Evolutionary conservation across 805 yeast genomes (phyloP).

Genomic region (Torulaspora gathmanii): DNA sequence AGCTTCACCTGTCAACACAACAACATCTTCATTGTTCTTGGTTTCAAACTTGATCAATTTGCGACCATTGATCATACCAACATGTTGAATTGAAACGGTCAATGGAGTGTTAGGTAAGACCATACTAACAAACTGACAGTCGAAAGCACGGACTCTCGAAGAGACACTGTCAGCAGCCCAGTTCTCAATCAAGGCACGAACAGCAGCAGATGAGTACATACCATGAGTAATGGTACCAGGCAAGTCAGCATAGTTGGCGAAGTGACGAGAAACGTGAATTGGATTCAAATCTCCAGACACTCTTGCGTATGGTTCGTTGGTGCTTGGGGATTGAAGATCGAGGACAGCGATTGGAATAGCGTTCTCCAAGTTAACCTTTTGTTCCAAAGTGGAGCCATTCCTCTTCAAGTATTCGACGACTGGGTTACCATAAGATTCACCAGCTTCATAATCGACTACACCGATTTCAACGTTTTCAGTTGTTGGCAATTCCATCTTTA

Average conservation of each 20-base stretch:
- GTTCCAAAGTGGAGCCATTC: constrained; percentile 90
- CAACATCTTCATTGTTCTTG: constrained; percentile 72
- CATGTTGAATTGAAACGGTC: constrained; percentile 83
- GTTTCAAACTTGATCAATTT: constrained; percentile 92
- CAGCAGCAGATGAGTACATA: constrained; percentile 96
- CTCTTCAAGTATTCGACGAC: constrained; percentile 90
- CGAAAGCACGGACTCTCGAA: constrained; percentile 90
- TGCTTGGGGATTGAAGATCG: constrained; percentile 76
- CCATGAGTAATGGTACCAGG: constrained; percentile 99
- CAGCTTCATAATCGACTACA: constrained; percentile 80
- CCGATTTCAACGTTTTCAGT: constrained; percentile 85
- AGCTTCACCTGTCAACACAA: constrained; percentile 90
- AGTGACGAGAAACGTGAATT: constrained; percentile 92
- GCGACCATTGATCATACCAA: constrained; percentile 99
- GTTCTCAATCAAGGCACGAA: constrained; percentile 90
- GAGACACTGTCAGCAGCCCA: constrained; percentile 98
- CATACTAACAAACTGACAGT: constrained; percentile 91
- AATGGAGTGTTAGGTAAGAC: constrained; percentile 92
- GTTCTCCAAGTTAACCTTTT: constrained; percentile 85
- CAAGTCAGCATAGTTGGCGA: constrained; percentile 85
- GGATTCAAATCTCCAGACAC: constrained; percentile 99
- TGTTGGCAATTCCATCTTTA: constrained; percentile 83
- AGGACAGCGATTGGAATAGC: constrained; percentile 73
- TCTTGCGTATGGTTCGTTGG: constrained; percentile 93
- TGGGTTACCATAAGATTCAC: constrained; percentile 93